Evolutionary conservation across 257 asterid genomes (phyloP).

Genomic region (Petunia axillaris): DNA sequence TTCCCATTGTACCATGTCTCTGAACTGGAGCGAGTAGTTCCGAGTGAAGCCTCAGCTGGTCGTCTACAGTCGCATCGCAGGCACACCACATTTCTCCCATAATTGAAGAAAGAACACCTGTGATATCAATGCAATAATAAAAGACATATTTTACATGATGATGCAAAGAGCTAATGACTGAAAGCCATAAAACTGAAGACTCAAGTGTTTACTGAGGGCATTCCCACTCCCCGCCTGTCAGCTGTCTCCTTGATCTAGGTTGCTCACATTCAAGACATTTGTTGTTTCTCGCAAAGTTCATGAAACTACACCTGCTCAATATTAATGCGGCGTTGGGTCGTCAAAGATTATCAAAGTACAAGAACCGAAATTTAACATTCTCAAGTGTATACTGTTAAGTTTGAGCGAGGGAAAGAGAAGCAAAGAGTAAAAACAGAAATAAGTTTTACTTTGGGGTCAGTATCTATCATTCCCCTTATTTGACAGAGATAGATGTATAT

Average conservation of each 20-base stretch:
- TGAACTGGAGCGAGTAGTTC: conserved; percentile 36
- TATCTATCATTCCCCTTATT: not conserved
- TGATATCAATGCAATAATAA: not conserved
- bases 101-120: conserved; percentile 85
- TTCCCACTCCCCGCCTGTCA: conserved; percentile 93
- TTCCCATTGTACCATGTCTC: conserved; percentile 35
- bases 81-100: conserved; percentile 78
- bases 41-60: conserved; percentile 54
- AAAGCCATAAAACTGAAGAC: conserved; percentile 24
- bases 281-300: conserved; percentile 90
- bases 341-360: conserved; percentile 6
- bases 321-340: not conserved
- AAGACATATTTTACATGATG: not conserved
- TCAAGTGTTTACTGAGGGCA: conserved; percentile 77
- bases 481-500: not conserved
- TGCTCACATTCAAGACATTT: conserved; percentile 96
- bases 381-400: not conserved
- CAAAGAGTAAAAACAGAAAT: not conserved
- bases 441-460: conserved; percentile 6
- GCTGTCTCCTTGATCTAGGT: conserved; percentile 67
- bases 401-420: not conserved
- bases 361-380: conserved; percentile 12
- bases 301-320: conserved; percentile 80
- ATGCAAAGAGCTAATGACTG: not conserved
- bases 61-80: conserved; percentile 75